Percentiles rank a stretch among this genome's conserved stretches.
phyloP scores from a whole-genome alignment of 805 yeast genomes.

The Myxozyma geophila region DNA sequence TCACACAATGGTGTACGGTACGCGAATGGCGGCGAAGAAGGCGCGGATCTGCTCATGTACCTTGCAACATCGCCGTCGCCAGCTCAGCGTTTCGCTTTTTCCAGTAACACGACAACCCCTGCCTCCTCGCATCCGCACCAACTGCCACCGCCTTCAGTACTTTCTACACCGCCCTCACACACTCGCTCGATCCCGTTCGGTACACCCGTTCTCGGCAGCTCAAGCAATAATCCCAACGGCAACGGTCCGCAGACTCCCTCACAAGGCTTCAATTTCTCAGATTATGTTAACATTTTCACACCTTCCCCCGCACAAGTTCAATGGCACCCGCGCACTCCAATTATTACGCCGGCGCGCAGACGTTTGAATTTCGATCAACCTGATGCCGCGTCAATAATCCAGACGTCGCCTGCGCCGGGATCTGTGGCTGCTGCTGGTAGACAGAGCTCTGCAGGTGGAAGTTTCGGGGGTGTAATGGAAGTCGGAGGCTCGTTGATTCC shows the following conservation, averaged over 20 bases:
- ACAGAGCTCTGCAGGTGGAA: not conserved
- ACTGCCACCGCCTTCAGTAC: constrained; percentile 29
- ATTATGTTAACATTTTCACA: constrained; percentile 63
- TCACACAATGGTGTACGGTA: not conserved
- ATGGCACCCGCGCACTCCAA: constrained; percentile 34
- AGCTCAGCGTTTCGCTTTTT: constrained; percentile 44
- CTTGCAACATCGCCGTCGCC: constrained; percentile 85
- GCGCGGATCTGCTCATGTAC: constrained; percentile 80
- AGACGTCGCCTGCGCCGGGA: constrained; percentile 6
- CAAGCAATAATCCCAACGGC: not conserved
- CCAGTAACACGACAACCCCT: constrained; percentile 7
- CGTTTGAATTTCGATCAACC: constrained; percentile 40
- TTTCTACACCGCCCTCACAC: constrained; percentile 43
- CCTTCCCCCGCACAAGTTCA: constrained; percentile 46
- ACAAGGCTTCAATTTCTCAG: constrained; percentile 72
- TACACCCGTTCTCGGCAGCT: constrained; percentile 4
- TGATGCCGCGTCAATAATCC: not conserved
- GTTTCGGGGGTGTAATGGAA: constrained; percentile 17
- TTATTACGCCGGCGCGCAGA: constrained; percentile 30
- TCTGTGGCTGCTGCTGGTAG: not conserved
- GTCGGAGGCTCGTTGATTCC: constrained; percentile 26
- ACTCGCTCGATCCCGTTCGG: constrained; percentile 11
- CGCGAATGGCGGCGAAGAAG: constrained; percentile 54
- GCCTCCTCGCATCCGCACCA: constrained; percentile 21
- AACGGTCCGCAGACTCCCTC: constrained; percentile 46